These are phyloP conservation scores for Phytopythium kandeliae DNA, from an alignment of 352 stramenopile genomes.

Conservation along the genomic window DNA sequence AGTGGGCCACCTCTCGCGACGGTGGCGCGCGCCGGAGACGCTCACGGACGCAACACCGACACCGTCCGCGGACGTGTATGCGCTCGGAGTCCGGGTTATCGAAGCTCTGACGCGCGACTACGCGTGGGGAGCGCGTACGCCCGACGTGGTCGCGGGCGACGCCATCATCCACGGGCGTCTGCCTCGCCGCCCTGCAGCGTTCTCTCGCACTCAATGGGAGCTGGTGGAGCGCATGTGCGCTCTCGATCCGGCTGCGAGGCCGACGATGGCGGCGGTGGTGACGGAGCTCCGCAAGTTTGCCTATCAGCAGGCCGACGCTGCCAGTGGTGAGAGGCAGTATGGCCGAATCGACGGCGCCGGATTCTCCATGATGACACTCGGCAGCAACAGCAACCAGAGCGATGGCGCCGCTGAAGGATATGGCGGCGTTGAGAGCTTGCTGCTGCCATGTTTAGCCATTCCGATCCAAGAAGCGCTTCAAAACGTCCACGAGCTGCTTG, in stretches of 20 bases:
- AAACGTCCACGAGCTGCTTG: background rate
- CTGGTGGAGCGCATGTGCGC: conserved; percentile 3
- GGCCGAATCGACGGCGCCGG: background rate
- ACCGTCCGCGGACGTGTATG: conserved; percentile 1
- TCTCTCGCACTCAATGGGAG: background rate
- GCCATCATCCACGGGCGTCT: background rate
- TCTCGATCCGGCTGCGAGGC: background rate
- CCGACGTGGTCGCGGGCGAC: conserved; percentile 1
- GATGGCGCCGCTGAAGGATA: background rate
- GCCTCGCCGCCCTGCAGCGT: background rate
- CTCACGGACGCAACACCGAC: background rate
- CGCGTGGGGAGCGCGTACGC: too few relatives aligned
- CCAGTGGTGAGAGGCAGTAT: background rate
- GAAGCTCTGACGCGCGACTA: conserved; percentile 1
- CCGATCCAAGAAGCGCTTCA: background rate
- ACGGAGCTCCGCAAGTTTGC: background rate
- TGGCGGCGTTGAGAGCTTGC: background rate
- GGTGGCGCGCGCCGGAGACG: conserved; percentile 2
- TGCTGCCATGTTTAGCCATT: background rate
- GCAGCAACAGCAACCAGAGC: background rate
- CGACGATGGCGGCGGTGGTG: background rate
- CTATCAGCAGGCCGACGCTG: background rate
- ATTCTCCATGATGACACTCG: background rate
- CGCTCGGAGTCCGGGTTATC: conserved; percentile 1
- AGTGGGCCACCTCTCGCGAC: background rate